Evolutionary conservation across 768 basidiomycete species (phyloP), one percentile per base, ranked within the genome.

Genomic region (Phaeolepiota aurea): DNA sequence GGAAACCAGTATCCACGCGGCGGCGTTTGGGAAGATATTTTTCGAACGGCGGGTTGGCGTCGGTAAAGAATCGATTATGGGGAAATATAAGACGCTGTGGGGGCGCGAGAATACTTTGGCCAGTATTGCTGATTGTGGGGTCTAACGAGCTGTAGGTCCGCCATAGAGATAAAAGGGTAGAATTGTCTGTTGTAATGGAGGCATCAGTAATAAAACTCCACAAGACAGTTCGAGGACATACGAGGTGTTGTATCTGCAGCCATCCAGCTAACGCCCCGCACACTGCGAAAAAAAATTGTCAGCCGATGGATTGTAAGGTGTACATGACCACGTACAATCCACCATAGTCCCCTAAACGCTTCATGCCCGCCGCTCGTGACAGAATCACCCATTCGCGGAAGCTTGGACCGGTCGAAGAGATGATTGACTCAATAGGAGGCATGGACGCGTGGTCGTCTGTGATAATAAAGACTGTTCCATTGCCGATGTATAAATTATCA

Each of bases 41-140:
- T 19, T 58, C 49, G 13, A 59, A 56, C 1, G 61, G 53, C 0
- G 59, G 58, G 9, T 69, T 62, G 0, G 62, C 52, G 48, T 77
- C 78, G 3, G 69, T 59, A 54, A 82, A 82, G 19, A 77, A 74
- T 31, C 65, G 69, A n/a, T 77, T 66, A 48, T 79, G 70, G 3
- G 89, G 82, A 58, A 84, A 79, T 44, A 91, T 68, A 44, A 91
- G 59, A 9, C 90, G 79, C n/a, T 72, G 67, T 0, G 88, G 88
- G 1, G 77, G 72, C 0, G 79, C 68, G 14, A 86, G 73, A 5
- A 56, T 68, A 3, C 76, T 77, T 10, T 54, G 54, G 3, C 77
- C 77, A 7, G 62, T 54, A 3, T 61, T 35, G 11, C 61, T 61
- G 20, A 74, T 70, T 7, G 63, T 48, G 1, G 54, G 42, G 52